Evolutionary conservation across 208 protist species (phyloP), one percentile per base, ranked within the genome.

Genomic region (Blastocrithidia nonstop): DNA sequence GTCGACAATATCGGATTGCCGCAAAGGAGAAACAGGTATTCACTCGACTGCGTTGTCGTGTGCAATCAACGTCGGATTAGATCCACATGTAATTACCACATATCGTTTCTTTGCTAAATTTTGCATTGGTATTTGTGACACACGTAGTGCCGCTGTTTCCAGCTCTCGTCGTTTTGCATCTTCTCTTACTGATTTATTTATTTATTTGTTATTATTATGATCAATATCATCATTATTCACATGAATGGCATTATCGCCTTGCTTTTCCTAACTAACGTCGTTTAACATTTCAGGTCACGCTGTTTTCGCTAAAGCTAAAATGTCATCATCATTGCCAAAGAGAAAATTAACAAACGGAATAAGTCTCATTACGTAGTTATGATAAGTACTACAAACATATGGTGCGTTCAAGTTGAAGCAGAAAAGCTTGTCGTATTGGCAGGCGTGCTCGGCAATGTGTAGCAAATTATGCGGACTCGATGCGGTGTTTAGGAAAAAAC

Each of bases 401-500:
- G 91, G 91, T 6, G 96, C 96, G 32, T 80, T 81, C 6, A 97
- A 61, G 80, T 97, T 97, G 58, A 97, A 81, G 37, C 60, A 75
- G 54, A 95, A 93, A 23, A 87, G 54, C 71, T 98, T 97, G 47
- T 83, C 71, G 32, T 63, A 62, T 43, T 82, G 58, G 29, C 71
- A 51, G 15, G 79, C 74, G 55, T 96, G 88, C 55, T 92, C 61
- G 31, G 70, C 80, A 27, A 86, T 57, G 4, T 27, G 72, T 31
- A 61, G 64, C n/a, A 76, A 61, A 54, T 74, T 78, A n/a, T 81
- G 54, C 3, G 88, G 79, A 32, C 78, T 77, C n/a, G 79, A 93
- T 24, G 88, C 85, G 31, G 94, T 97, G 60, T 89, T 86, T 27
- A 97, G 57, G 48, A 97, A 97, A 54, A 97, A 98, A 36, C 89